These are phyloP conservation scores for Wallacemonas sp. DNA, from an alignment of 208 protist genomes.

Conservation along the genomic window DNA sequence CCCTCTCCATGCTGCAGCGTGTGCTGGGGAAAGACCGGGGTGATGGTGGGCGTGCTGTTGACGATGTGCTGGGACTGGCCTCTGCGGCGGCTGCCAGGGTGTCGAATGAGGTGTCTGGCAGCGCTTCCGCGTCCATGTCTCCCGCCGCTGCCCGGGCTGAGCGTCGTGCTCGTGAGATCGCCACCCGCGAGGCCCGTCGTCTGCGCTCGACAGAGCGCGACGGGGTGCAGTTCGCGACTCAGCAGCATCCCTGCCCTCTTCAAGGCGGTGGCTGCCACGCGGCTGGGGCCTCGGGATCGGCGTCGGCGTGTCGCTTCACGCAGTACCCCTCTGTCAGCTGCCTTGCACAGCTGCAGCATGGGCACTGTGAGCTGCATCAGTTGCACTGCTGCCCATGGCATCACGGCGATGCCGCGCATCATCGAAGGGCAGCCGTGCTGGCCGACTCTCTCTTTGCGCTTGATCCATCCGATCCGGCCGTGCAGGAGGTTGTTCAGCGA, in stretches of 20 bases:
- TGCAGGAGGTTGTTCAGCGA: neutral
- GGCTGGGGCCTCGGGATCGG: neutral
- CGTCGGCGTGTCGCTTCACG: neutral
- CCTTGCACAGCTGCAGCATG: slow-evolving; percentile 36
- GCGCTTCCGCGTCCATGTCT: too few relatives aligned
- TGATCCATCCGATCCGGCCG: slow-evolving; percentile 4
- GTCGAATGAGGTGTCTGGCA: too few relatives aligned
- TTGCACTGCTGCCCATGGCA: slow-evolving; percentile 55
- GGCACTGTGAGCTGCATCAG: slow-evolving; percentile 30
- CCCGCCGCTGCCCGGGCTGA: slow-evolving; percentile 17
- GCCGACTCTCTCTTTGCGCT: slow-evolving; percentile 4
- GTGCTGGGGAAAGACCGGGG: neutral
- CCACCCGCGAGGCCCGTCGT: slow-evolving; percentile 26
- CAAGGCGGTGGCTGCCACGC: slow-evolving; percentile 40
- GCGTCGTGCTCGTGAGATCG: slow-evolving; percentile 13
- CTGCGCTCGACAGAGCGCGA: slow-evolving; percentile 21
- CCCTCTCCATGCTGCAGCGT: neutral
- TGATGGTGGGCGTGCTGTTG: too few relatives aligned
- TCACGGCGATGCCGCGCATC: slow-evolving; percentile 28
- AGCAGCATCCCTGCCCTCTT: slow-evolving; percentile 45
- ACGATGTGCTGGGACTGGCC: too few relatives aligned
- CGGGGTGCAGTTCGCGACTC: slow-evolving; percentile 13
- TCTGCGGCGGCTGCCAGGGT: too few relatives aligned
- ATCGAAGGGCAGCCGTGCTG: neutral
- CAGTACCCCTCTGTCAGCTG: slow-evolving; percentile 37